phyloP scores from a whole-genome alignment of 176 grass and related monocot species.

The Bothriochloa decipiens region DNA sequence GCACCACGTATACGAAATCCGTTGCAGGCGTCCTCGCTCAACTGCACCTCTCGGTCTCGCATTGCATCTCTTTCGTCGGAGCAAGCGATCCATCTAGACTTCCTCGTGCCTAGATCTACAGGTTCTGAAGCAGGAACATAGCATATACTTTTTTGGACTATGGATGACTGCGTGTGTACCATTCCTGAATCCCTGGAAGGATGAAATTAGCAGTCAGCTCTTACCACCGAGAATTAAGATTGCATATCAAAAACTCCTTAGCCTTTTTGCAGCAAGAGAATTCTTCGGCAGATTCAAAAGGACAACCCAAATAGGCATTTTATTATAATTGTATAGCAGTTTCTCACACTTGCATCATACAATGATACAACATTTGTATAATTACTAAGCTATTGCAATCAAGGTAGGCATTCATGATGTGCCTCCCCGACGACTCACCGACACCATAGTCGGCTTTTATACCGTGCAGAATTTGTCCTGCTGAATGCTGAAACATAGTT shows the following conservation, averaged over 20 bases:
- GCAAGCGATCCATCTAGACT: no score
- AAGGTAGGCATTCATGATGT: not conserved
- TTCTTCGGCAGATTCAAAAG: not conserved
- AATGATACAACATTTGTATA: not conserved
- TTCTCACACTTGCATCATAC: conserved; percentile 5
- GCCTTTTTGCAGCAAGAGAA: not conserved
- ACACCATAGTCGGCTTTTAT: not conserved
- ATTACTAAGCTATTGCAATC: conserved; percentile 3
- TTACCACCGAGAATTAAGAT: not conserved
- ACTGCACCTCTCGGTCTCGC: no score
- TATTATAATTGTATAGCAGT: not conserved
- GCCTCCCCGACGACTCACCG: not conserved
- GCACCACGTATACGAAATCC: no score
- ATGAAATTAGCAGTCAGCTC: not conserved
- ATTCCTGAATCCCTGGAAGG: not conserved
- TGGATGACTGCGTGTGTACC: no score
- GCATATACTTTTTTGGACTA: no score
- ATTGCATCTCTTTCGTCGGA: no score
- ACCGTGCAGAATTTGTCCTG: not conserved
- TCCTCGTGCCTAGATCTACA: no score
- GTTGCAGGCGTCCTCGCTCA: no score
- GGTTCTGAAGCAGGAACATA: no score
- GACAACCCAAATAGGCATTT: not conserved
- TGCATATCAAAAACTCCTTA: not conserved
- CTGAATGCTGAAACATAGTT: not conserved